phyloP scores from a whole-genome alignment of 1,284 basidiomycete species.

The Caloboletus firmus region DNA sequence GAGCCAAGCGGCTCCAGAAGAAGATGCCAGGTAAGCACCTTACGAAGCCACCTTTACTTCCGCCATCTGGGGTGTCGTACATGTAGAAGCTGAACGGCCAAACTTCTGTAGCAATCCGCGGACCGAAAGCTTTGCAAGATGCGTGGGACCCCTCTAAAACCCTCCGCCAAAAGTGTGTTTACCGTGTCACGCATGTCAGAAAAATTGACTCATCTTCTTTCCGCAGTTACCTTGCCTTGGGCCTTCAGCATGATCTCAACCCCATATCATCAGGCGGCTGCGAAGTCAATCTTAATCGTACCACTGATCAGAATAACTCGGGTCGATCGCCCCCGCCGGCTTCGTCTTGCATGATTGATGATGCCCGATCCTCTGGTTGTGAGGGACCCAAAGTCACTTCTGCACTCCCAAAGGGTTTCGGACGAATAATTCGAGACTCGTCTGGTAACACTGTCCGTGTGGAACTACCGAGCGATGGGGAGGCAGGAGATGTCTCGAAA shows the following conservation, averaged over 20 bases:
- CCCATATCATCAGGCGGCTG: constrained; percentile 63
- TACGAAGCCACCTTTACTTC: neutral
- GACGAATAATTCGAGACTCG: constrained; percentile 83
- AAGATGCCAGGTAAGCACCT: constrained; percentile 66
- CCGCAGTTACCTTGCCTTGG: constrained; percentile 75
- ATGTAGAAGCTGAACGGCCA: constrained; percentile 6
- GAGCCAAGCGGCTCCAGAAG: constrained; percentile 72
- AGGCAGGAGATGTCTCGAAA: constrained; percentile 27
- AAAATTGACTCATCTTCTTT: neutral
- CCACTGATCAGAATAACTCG: constrained; percentile 12
- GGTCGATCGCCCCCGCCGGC: neutral
- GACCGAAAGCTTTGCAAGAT: constrained; percentile 80
- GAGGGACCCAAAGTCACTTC: constrained; percentile 1
- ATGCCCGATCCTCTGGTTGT: neutral
- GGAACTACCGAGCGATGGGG: constrained; percentile 63
- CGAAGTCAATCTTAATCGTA: constrained; percentile 36
- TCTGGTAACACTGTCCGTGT: constrained; percentile 79
- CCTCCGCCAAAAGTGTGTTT: constrained; percentile 86
- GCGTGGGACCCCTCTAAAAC: constrained; percentile 91
- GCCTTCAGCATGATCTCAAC: constrained; percentile 67
- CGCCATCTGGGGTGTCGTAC: neutral
- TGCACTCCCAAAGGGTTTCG: constrained; percentile 69
- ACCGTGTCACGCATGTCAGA: neutral
- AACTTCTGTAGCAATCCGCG: constrained; percentile 64
- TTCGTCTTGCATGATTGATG: neutral